Base-by-base conservation (phyloP, 768 basidiomycete species). In the Mycena latifolia region DNA sequence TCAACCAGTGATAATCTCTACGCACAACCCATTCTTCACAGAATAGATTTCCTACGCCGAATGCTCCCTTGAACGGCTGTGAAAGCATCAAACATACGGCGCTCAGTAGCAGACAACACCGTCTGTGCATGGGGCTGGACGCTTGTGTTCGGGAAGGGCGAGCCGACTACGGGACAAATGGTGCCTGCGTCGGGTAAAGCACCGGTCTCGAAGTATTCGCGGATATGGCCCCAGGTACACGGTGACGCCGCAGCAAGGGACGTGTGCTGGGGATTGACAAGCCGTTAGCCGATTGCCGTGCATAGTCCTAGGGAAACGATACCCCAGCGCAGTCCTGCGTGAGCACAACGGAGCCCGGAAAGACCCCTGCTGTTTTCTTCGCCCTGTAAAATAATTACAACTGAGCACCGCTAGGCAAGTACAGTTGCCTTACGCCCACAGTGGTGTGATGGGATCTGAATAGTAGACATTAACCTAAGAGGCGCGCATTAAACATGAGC, bases 311-410 rank as follows among this genome's bases (percentile, higher is more conserved):
- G 2, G n/a, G 22, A 51, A 9, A 22, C 11, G 77, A 25, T 71
- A 84, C 82, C 9, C 83, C 81, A 15, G 78, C 67, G 10, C 80
- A 81, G 27, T 82, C 79, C 61, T 83, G 81, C 9, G 79, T 81
- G n/a, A 84, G 70, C 15, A 84, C 80, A 18, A 80, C 77, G 3
- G 82, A 79, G n/a, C 70, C 72, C 2, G 73, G 64, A 69, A 83
- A 84, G 9, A 76, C 76, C 50, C n/a, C n/a, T n/a, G n/a, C n/a
- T n/a, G n/a, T n/a, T n/a, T n/a, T n/a, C n/a, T n/a, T n/a, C n/a
- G n/a, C 82, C 15, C 83, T 84, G 65, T 37, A 1, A 56, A 20
- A 28, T 3, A 53, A 27, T 61, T 5, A 63, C 25, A 55, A 25
- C 8, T 3, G 31, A 27, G 9, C 22, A 18, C 4, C 25, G 56